Base-by-base conservation (phyloP, 2,329 filamentous ascomycete genomes). In the Decorospora gaudefroyi region DNA sequence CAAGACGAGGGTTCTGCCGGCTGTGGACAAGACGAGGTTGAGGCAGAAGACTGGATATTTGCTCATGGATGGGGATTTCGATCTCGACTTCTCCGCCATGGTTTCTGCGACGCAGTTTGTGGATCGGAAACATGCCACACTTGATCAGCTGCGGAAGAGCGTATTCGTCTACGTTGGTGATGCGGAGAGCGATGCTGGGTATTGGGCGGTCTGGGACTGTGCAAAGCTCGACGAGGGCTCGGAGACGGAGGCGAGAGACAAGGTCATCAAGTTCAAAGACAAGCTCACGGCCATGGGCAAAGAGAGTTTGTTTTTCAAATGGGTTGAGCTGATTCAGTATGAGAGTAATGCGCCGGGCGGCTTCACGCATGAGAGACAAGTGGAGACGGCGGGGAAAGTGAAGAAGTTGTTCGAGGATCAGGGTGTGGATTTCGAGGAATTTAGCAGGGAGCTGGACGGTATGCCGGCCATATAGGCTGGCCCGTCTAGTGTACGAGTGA, bases 271-370 rank as follows among this genome's bases (percentile, higher is more conserved):
- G 2, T 95, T 96, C 68, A 85, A 88, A 59, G 86, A 93, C 29
- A 83, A 84, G 13, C 77, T 96, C 57, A 78, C 81, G 1, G 78
- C 78, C 2, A 77, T 93, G 70, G 90, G 87, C 29, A 95, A 96
- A 72, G 91, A 96, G 69, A 84, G 87, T 53, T 70, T 96, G 39
- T 96, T 96, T 74, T 96, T 88, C 74, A 83, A 86, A 42, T 96
- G 90, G 90, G 88, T 96, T 34, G 91, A 96, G 74, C 80, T 95
- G 64, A 84, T 96, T 35, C 90, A 96, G 72, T 95, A 84, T 62
- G 90, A 96, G 72, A 86, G 88, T 28, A 86, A 84, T 23, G 80
- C 81, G 55, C 87, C 90, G 0, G 88, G 86, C 12, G 88, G 88
- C 0, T 95, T 95, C 64, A 87, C 85, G 1, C 74, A 78, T 0